Conservation (phyloP, 805 yeast genomes). For the Grigorovia humatica region DNA sequence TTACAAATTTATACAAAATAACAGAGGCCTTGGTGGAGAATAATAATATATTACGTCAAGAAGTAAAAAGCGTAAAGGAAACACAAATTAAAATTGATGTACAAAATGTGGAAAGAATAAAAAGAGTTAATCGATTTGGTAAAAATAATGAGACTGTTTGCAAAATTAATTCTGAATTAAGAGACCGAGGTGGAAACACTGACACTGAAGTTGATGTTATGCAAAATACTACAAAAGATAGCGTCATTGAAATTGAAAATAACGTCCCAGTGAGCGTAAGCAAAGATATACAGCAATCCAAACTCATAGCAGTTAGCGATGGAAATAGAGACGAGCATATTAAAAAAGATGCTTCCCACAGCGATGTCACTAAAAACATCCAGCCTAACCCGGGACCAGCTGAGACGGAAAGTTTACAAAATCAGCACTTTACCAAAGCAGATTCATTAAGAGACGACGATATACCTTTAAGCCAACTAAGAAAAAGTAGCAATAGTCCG, state of each 20-base stretch:
- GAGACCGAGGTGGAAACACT: background rate
- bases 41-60: slow-evolving; percentile 22
- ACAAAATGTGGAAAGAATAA: slow-evolving; percentile 1
- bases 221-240: too few relatives aligned
- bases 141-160: background rate
- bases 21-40: slow-evolving; percentile 21
- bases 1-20: slow-evolving; percentile 16
- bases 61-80: slow-evolving; percentile 1
- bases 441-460: background rate
- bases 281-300: too few relatives aligned
- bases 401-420: background rate
- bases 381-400: background rate
- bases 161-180: background rate
- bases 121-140: background rate
- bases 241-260: too few relatives aligned
- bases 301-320: too few relatives aligned
- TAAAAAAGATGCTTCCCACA: background rate
- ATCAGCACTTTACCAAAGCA: background rate
- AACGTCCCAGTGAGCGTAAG: too few relatives aligned
- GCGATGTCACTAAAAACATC: background rate
- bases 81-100: slow-evolving; percentile 5
- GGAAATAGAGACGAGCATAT: background rate
- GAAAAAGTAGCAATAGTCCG: background rate
- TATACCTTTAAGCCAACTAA: slow-evolving; percentile 1
- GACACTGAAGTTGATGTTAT: background rate